Conservation (phyloP, 2,329 filamentous ascomycete genomes). For the Pseudopyrenochaeta lycopersici region DNA sequence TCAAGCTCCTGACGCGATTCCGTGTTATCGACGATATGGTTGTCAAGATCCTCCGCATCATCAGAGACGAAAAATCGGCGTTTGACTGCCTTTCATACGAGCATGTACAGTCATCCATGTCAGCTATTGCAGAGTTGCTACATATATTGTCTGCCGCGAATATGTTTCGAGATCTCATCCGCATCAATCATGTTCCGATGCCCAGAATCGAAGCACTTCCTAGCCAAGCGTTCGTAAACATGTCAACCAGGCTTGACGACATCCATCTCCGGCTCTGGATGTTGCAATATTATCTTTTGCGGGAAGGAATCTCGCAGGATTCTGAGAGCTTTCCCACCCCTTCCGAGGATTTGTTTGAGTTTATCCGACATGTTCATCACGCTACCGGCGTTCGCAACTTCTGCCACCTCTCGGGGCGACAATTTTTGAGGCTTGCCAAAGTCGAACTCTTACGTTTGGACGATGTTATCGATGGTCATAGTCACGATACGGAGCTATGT, state of each 20-base stretch:
- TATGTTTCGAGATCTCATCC: constrained; percentile 85
- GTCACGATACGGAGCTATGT: constrained; percentile 77
- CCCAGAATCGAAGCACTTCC: constrained; percentile 65
- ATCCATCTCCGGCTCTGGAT: constrained; percentile 91
- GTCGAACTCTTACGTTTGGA: constrained; percentile 81
- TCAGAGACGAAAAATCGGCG: constrained; percentile 70
- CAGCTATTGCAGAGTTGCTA: constrained; percentile 74
- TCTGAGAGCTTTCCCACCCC: constrained; percentile 69
- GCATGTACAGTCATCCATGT: constrained; percentile 77
- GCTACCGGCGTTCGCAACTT: constrained; percentile 83
- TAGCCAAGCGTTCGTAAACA: constrained; percentile 50
- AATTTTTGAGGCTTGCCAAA: constrained; percentile 89
- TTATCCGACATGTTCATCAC: constrained; percentile 82
- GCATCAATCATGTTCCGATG: constrained; percentile 74
- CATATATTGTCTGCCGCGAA: constrained; percentile 81
- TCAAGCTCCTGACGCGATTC: constrained; percentile 77
- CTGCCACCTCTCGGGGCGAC: constrained; percentile 85
- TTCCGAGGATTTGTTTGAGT: constrained; percentile 78
- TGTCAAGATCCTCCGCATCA: constrained; percentile 72
- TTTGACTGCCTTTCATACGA: constrained; percentile 87
- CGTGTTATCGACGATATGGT: constrained; percentile 82
- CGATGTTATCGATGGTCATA: constrained; percentile 75
- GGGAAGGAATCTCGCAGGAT: constrained; percentile 76
- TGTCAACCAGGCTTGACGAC: constrained; percentile 79
- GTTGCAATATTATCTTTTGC: constrained; percentile 81